Conservation (phyloP, 2,329 filamentous ascomycete genomes). For the Knoxdaviesia capensis region DNA sequence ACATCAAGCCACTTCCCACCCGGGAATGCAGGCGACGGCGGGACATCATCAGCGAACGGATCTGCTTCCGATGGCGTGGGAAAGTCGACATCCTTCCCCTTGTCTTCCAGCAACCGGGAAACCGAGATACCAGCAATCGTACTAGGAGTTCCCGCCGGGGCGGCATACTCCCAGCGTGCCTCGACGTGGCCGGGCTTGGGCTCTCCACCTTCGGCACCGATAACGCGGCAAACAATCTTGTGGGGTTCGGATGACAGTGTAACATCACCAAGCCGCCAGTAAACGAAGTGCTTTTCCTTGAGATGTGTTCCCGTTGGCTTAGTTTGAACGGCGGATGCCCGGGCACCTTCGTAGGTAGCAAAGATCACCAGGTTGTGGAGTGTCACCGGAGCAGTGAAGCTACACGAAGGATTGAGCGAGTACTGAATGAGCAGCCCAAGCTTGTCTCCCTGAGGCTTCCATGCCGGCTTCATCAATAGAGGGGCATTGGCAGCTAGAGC, state of each 20-base stretch:
- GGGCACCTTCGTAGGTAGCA: slow-evolving; percentile 47
- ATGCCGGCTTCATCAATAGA: slow-evolving; percentile 51
- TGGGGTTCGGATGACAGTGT: slow-evolving; percentile 43
- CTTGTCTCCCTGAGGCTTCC: slow-evolving; percentile 72
- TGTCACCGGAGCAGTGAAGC: slow-evolving; percentile 18
- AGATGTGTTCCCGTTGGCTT: slow-evolving; percentile 65
- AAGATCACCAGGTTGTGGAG: slow-evolving; percentile 57
- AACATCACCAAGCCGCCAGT: slow-evolving; percentile 65
- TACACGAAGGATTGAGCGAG: slow-evolving; percentile 53
- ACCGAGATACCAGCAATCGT: slow-evolving; percentile 37
- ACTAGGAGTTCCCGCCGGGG: slow-evolving; percentile 10
- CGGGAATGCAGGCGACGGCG: slow-evolving; percentile 6
- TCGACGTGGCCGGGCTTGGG: slow-evolving; percentile 62
- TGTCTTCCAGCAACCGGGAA: slow-evolving; percentile 29
- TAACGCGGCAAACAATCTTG: slow-evolving; percentile 69
- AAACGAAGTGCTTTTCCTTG: slow-evolving; percentile 56
- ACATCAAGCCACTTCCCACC: slow-evolving; percentile 42
- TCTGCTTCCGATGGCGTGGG: slow-evolving; percentile 24
- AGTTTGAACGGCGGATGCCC: slow-evolving; percentile 48
- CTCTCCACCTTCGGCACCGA: slow-evolving; percentile 47
- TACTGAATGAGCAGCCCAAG: slow-evolving; percentile 76
- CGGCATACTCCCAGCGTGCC: slow-evolving; percentile 51
- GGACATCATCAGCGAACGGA: slow-evolving; percentile 42
- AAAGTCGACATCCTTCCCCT: slow-evolving; percentile 26
- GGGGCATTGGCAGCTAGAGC: slow-evolving; percentile 40